Evolutionary conservation across 805 yeast species (phyloP).

Genomic region (Kluyveromyces nonfermentans): DNA sequence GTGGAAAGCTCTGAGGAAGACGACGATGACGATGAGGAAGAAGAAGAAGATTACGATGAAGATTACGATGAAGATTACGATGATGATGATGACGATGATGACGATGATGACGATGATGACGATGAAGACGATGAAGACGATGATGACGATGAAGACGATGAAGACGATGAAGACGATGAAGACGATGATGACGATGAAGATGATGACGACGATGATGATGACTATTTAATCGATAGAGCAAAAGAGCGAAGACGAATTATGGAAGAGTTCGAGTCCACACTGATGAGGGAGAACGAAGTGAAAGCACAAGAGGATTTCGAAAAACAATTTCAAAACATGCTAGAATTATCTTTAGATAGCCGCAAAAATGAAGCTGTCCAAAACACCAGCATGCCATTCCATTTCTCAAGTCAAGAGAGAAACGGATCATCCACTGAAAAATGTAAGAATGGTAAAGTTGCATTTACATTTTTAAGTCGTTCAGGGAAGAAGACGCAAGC

Average conservation of each 20-base stretch:
- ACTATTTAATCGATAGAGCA: conserved; percentile 26
- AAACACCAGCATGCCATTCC: conserved; percentile 19
- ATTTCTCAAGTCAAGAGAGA: conserved; percentile 7
- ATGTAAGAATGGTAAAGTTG: conserved; percentile 17
- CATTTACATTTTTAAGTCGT: conserved; percentile 49
- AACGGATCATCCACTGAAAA: background rate
- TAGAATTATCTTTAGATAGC: conserved; percentile 41
- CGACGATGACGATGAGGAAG: conserved; percentile 15
- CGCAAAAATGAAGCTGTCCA: conserved; percentile 26
- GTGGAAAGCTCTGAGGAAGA: conserved; percentile 2
- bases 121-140: conserved; percentile 6
- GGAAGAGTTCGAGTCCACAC: conserved; percentile 32
- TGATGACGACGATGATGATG: conserved; percentile 17
- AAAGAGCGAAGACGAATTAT: conserved; percentile 26
- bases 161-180: conserved; percentile 12
- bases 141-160: conserved; percentile 9
- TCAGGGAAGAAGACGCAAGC: conserved; percentile 40
- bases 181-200: conserved; percentile 23
- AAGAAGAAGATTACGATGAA: conserved; percentile 16
- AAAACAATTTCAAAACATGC: conserved; percentile 43
- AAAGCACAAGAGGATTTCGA: conserved; percentile 46
- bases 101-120: conserved; percentile 9
- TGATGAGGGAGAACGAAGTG: conserved; percentile 34
- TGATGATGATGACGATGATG: conserved; percentile 9
- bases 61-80: conserved; percentile 23